These are phyloP conservation scores for Tilletia indica DNA, from an alignment of 1,284 basidiomycete species.

Conservation along the genomic window DNA sequence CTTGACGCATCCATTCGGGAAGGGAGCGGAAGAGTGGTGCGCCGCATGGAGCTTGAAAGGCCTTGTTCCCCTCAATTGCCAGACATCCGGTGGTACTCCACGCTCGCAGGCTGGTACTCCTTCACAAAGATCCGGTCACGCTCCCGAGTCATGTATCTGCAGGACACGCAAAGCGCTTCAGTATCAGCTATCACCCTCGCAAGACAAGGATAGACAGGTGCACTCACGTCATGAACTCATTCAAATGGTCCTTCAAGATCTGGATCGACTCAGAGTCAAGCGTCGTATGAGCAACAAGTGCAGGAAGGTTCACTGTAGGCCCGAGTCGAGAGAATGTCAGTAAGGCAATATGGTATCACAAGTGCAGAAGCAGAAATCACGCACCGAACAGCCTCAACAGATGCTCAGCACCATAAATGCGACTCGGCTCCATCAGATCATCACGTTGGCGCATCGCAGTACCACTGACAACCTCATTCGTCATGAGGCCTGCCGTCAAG, in stretches of 20 bases:
- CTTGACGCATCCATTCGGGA: too few relatives aligned
- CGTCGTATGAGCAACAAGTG: slow-evolving; percentile 84
- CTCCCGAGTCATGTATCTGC: slow-evolving; percentile 70
- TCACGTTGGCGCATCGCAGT: slow-evolving; percentile 58
- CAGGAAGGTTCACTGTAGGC: slow-evolving; percentile 61
- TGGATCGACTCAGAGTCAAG: slow-evolving; percentile 83
- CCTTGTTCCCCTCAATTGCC: slow-evolving; percentile 25
- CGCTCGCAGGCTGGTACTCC: slow-evolving; percentile 71
- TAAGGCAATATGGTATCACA: background rate
- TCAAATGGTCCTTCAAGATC: slow-evolving; percentile 82
- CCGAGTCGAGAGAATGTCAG: background rate
- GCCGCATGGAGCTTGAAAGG: background rate
- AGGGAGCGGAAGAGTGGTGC: too few relatives aligned
- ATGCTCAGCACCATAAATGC: slow-evolving; percentile 92
- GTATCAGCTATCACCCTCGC: background rate
- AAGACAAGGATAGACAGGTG: background rate
- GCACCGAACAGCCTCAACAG: slow-evolving; percentile 84
- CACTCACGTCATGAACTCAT: slow-evolving; percentile 79
- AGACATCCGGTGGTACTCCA: slow-evolving; percentile 70
- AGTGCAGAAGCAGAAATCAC: slow-evolving; percentile 44
- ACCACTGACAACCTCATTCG: background rate
- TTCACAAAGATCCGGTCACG: slow-evolving; percentile 68
- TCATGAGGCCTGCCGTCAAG: background rate
- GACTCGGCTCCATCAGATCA: slow-evolving; percentile 77
- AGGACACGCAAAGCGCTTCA: background rate